phyloP scores from a whole-genome alignment of 805 yeast genomes.

The Wickerhamomyces chambardii region DNA sequence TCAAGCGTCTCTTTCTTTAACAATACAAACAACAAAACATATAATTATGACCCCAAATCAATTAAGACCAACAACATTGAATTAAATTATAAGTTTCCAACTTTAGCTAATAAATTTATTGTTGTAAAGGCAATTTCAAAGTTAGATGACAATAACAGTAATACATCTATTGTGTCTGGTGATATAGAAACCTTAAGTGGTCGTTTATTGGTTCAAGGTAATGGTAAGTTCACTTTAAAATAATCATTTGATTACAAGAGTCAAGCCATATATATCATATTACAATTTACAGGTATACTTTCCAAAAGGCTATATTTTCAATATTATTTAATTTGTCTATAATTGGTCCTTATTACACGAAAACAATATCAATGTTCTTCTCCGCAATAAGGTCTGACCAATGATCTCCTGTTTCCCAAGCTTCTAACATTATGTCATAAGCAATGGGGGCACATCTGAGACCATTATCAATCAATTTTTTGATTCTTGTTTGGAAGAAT shows the following conservation, averaged over 20 bases:
- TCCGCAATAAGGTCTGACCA: conserved; percentile 41
- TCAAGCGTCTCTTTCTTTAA: conserved; percentile 33
- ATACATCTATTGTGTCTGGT: conserved; percentile 29
- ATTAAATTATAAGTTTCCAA: conserved; percentile 57
- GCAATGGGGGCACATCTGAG: conserved; percentile 13
- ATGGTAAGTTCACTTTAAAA: conserved; percentile 30
- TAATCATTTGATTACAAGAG: no score
- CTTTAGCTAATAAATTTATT: conserved; percentile 71
- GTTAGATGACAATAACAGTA: conserved; percentile 4
- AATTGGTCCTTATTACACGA: conserved; percentile 24
- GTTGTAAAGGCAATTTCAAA: conserved; percentile 45
- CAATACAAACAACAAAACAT: conserved; percentile 20
- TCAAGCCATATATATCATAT: no score
- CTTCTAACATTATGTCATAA: conserved; percentile 31
- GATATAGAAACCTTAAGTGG: conserved; percentile 45
- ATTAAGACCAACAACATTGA: conserved; percentile 39
- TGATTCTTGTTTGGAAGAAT: conserved; percentile 28
- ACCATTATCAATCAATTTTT: conserved; percentile 27
- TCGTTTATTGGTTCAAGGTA: conserved; percentile 46
- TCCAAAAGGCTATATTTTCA: no score
- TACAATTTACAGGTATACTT: no score
- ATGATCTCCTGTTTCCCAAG: conserved; percentile 45
- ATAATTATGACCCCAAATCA: conserved; percentile 28
- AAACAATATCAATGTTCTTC: conserved; percentile 35
- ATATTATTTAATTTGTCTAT: no score